These are phyloP conservation scores for Colletotrichum spaethianum DNA, from an alignment of 2,329 filamentous ascomycete genomes.

Conservation along the genomic window DNA sequence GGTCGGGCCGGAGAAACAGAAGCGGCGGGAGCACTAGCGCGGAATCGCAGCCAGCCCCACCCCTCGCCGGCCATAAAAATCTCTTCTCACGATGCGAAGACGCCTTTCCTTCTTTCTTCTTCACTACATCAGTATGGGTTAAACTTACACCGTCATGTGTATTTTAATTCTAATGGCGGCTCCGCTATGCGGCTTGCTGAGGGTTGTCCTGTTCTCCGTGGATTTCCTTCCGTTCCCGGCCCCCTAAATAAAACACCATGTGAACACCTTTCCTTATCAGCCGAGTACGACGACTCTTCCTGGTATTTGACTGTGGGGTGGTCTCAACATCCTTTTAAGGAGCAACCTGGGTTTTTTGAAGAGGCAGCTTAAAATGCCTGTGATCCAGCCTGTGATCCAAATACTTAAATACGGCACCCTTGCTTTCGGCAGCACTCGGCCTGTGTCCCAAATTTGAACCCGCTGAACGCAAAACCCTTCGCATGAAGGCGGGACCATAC, in stretches of 20 bases:
- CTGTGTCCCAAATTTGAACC: neutral
- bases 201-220: constrained; percentile 62
- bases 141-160: constrained; percentile 67
- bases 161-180: constrained; percentile 62
- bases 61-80: constrained; percentile 35
- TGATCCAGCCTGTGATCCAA: too few species aligned
- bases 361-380: neutral
- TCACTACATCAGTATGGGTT: constrained; percentile 61
- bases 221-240: constrained; percentile 71
- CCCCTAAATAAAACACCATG: constrained; percentile 60
- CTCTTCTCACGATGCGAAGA: constrained; percentile 27
- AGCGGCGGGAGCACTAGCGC: constrained; percentile 24
- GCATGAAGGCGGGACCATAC: neutral
- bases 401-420: accelerated
- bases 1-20: constrained; percentile 33
- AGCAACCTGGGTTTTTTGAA: neutral
- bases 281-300: constrained; percentile 54
- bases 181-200: constrained; percentile 70
- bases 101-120: constrained; percentile 49
- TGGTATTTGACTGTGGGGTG: constrained; percentile 68
- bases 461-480: neutral
- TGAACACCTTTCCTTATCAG: constrained; percentile 64
- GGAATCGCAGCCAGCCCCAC: constrained; percentile 23
- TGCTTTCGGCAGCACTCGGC: too few species aligned
- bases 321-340: constrained; percentile 56